Conservation (phyloP, 1,284 basidiomycete genomes). For the Pholiota adiposa region DNA sequence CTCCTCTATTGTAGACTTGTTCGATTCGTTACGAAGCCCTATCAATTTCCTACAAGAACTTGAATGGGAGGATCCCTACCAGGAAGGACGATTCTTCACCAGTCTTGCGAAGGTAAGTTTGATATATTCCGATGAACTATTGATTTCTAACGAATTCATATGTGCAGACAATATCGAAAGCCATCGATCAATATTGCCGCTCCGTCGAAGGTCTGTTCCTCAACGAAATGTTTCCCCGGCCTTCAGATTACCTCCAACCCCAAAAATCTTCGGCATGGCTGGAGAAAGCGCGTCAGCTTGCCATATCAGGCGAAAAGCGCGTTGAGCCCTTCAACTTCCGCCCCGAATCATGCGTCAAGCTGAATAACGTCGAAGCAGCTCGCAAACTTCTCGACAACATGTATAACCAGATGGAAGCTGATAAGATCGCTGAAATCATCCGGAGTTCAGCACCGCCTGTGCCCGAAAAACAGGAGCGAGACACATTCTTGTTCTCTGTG, state of each 20-base stretch:
- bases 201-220: constrained; percentile 90
- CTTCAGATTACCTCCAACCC: constrained; percentile 73
- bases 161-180: constrained; percentile 84
- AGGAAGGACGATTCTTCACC: constrained; percentile 91
- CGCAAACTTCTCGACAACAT: constrained; percentile 91
- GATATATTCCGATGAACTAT: not conserved
- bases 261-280: constrained; percentile 94
- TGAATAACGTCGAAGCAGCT: constrained; percentile 97
- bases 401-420: constrained; percentile 91
- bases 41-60: constrained; percentile 88
- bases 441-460: constrained; percentile 65
- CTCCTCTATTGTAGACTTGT: constrained; percentile 95
- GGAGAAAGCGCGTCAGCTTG: constrained; percentile 87
- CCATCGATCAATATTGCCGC: constrained; percentile 91
- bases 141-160: not conserved
- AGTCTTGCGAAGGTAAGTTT: constrained; percentile 76
- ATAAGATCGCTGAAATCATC: constrained; percentile 79
- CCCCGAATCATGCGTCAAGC: constrained; percentile 92
- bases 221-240: constrained; percentile 91
- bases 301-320: constrained; percentile 84
- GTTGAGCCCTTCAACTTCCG: constrained; percentile 94
- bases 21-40: constrained; percentile 92
- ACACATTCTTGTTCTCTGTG: constrained; percentile 88
- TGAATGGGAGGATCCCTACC: constrained; percentile 90
- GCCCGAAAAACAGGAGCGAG: constrained; percentile 66